Conservation (phyloP, 78 protist genomes). For the Cyanophora paradoxa region DNA sequence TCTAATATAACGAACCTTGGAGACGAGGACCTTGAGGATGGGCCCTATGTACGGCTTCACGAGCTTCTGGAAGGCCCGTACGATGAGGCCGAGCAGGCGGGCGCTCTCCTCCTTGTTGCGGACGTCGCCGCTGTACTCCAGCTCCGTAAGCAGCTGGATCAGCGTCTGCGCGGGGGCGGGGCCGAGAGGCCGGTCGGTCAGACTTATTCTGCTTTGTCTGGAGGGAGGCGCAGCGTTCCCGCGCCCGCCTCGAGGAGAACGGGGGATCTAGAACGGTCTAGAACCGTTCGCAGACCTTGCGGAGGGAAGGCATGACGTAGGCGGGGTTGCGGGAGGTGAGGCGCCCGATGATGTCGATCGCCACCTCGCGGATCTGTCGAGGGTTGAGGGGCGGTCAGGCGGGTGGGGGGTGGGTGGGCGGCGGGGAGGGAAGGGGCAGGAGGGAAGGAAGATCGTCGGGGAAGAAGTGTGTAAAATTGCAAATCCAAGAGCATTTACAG, state of each 20-base stretch:
- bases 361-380: not conserved
- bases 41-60: constrained; percentile 80
- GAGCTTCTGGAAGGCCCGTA: constrained; percentile 48
- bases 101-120: constrained; percentile 53
- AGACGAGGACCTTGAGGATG: constrained; percentile 60
- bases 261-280: too few species aligned
- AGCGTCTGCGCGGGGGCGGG: too few species aligned
- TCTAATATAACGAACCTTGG: constrained; percentile 44
- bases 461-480: too few species aligned
- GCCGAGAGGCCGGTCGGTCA: too few species aligned
- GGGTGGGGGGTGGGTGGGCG: too few species aligned
- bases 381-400: not conserved
- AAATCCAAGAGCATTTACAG: too few species aligned
- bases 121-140: constrained; percentile 44
- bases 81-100: constrained; percentile 63
- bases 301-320: constrained; percentile 80
- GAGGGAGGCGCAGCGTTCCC: not conserved
- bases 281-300: too few species aligned
- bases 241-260: not conserved
- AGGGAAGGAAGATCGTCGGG: too few species aligned
- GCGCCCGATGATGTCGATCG: constrained; percentile 36
- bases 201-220: too few species aligned
- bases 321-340: constrained; percentile 88
- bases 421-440: too few species aligned
- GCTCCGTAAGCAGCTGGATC: constrained; percentile 80